Conservation (phyloP, 768 basidiomycete species). For the Neoboletus magnificus region DNA sequence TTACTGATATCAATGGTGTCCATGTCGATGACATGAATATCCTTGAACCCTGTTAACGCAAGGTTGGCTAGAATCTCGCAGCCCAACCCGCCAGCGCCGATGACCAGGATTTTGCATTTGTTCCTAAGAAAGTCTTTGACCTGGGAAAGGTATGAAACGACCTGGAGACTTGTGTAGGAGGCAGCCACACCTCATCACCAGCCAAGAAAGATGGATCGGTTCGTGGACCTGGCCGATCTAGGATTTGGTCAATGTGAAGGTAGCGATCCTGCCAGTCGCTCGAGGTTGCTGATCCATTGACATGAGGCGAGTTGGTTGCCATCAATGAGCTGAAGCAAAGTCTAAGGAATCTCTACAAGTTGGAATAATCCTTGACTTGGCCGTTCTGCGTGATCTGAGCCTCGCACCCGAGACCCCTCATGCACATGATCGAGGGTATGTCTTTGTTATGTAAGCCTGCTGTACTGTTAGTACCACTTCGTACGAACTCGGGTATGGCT, state of each 20-base stretch:
- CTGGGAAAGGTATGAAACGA: slow-evolving; percentile 37
- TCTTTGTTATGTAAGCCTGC: slow-evolving; percentile 26
- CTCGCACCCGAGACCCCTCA: neutral
- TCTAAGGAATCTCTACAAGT: slow-evolving; percentile 14
- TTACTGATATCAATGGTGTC: slow-evolving; percentile 99
- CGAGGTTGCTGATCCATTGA: slow-evolving; percentile 36
- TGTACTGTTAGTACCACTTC: neutral
- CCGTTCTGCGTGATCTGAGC: neutral
- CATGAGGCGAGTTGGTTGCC: slow-evolving; percentile 18
- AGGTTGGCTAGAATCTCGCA: slow-evolving; percentile 98
- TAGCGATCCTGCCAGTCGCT: slow-evolving; percentile 64
- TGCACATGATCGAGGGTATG: neutral
- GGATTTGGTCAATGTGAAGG: slow-evolving; percentile 79
- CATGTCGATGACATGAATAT: slow-evolving; percentile 99
- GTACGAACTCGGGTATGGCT: slow-evolving; percentile 32
- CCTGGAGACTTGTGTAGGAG: neutral
- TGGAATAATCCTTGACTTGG: neutral
- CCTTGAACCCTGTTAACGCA: slow-evolving; percentile 93
- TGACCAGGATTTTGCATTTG: slow-evolving; percentile 90
- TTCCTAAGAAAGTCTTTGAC: slow-evolving; percentile 84
- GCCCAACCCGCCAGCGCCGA: slow-evolving; percentile 95
- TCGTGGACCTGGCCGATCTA: slow-evolving; percentile 84
- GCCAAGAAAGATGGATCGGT: slow-evolving; percentile 82
- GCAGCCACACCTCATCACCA: slow-evolving; percentile 66
- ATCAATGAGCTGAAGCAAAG: slow-evolving; percentile 18